Conservation (phyloP, 2,329 filamentous ascomycete species). For the Aspergillus sp. region DNA sequence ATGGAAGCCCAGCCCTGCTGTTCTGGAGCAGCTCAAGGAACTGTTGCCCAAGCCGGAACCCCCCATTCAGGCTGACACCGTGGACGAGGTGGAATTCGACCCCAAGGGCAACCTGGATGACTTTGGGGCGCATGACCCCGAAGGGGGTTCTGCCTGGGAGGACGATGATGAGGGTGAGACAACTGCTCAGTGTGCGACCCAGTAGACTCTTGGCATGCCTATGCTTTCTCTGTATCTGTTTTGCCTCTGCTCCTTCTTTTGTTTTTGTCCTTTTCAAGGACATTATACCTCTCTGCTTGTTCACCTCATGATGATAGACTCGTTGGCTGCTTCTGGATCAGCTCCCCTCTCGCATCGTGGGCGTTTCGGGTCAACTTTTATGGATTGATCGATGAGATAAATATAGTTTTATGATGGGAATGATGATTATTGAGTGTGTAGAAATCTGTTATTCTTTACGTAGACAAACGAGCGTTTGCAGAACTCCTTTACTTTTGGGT, state of each 20-base stretch:
- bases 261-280: conserved; percentile 6
- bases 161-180: conserved; percentile 51
- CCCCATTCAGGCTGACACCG: conserved; percentile 68
- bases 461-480: too few relatives aligned
- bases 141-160: conserved; percentile 49
- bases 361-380: conserved; percentile 25
- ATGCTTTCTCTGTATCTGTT: conserved; percentile 9
- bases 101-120: conserved; percentile 80
- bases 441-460: too few relatives aligned
- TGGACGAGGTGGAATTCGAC: conserved; percentile 87
- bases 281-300: conserved; percentile 14
- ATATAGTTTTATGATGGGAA: not conserved
- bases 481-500: too few relatives aligned
- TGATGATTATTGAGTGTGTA: not conserved
- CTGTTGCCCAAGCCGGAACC: conserved; percentile 68
- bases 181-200: conserved; percentile 50
- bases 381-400: conserved; percentile 7
- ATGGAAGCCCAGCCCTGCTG: conserved; percentile 73
- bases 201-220: conserved; percentile 35
- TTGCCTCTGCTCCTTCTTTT: conserved; percentile 3
- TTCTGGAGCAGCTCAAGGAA: conserved; percentile 70
- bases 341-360: conserved; percentile 30
- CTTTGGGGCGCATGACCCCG: conserved; percentile 49
- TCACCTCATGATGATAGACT: conserved; percentile 22
- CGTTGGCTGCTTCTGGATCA: conserved; percentile 18